A percentile compares a stretch with the other conserved stretches of the same genome.
These are phyloP conservation scores for Phialophora macrospora DNA, from an alignment of 2,329 filamentous ascomycete genomes.

Conservation along the genomic window DNA sequence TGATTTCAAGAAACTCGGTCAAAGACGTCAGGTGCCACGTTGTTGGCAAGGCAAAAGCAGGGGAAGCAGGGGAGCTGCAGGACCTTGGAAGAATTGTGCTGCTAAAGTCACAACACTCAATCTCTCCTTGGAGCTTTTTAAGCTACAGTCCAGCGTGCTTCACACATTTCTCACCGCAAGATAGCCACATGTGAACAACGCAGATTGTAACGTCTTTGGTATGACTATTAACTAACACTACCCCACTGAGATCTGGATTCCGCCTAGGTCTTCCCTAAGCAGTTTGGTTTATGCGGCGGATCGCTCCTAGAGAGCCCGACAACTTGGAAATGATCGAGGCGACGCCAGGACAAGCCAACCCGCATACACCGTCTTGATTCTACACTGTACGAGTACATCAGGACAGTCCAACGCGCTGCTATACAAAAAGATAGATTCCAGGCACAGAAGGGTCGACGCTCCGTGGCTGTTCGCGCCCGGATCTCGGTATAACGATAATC, in stretches of 20 bases:
- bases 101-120: not conserved
- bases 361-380: not conserved
- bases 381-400: not conserved
- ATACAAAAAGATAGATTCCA: constrained; percentile 3
- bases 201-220: constrained; percentile 7
- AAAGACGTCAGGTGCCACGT: constrained; percentile 10
- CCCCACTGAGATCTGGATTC: constrained; percentile 22
- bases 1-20: constrained; percentile 5
- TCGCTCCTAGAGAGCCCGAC: not conserved
- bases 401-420: not conserved
- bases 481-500: constrained; percentile 15
- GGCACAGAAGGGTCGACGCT: not conserved
- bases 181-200: constrained; percentile 6
- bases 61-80: not conserved
- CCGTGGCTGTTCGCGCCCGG: not conserved
- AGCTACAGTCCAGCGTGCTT: not conserved
- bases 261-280: not conserved
- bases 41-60: constrained; percentile 12
- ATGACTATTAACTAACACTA: constrained; percentile 12
- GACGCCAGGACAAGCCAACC: not conserved
- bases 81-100: constrained; percentile 4
- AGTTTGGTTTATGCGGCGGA: not conserved
- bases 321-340: not conserved
- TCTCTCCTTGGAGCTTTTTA: constrained; percentile 7
- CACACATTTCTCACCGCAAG: constrained; percentile 17